Base-by-base conservation (phyloP, 2,329 filamentous ascomycete genomes). In the Diaporthe ampelina region DNA sequence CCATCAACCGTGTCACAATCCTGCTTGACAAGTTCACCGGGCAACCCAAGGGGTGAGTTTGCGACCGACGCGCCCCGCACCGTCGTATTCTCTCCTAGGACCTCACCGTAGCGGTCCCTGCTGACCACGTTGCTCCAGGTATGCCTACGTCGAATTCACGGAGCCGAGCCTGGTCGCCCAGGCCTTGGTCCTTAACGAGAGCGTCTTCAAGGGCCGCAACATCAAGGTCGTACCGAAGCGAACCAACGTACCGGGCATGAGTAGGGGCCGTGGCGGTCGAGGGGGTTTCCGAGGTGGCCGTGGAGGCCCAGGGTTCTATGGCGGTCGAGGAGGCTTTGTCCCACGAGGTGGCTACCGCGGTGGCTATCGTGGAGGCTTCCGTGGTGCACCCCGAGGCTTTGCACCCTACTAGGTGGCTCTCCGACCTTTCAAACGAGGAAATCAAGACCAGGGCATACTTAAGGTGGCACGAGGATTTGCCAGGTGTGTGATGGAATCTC, bases 1-100 rank as follows among this genome's bases (percentile, higher is more conserved):
- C 94, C 78, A 99, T 99, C 88, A 99, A 99, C 85, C 93, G 97
- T 76, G 97, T 99, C 75, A 99, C 97, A 1, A 99, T 99, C 78
- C 87, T 99, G 79, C 87, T 99, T 79, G 97, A 99, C 87, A 99
- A 99, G 87, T 98, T 98, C 82, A 98, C 95, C 15, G 97, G 97
- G 77, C 95, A 98, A 88, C 97, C 97, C n/a, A 99, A 99, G 88
- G 97, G 97, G 95, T 98, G 88, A 84, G 93, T 69, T 48, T 48
- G 40, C 26, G 40, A 21, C 63, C 24, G 26, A 29, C 70, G 69
- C 17, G 45, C 70, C 17, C n/a, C 54, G 59, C 76, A 9, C 69
- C 57, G 29, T 43, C 52, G 43, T 24, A n/a, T 13, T 10, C 19
- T 24, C 21, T 56, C 26, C 37, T 24, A 13, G 17, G 26, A 17